Base-by-base conservation (phyloP, 2,329 filamentous ascomycete species). In the Tolypocladium amazonense region DNA sequence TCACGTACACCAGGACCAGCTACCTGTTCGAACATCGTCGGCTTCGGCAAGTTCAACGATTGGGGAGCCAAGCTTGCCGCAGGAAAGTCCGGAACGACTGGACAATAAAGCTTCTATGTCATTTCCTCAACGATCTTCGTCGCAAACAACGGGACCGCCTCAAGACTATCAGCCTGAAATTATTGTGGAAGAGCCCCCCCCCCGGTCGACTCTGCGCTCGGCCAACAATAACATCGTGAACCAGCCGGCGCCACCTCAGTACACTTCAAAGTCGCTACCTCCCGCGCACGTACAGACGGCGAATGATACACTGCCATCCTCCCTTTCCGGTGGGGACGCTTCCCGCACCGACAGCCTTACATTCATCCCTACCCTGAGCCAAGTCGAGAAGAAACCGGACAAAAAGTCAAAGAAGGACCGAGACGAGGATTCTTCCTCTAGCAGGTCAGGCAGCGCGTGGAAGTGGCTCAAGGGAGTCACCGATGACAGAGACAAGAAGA, bases 381-480 rank as follows among this genome's bases (percentile, higher is more conserved):
- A 67, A 77, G 89, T 92, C 60, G 89, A 94, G 58, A 88, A 85
- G 71, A 90, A 88, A 67, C 68, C 77, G 0, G 89, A 92, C n/a
- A 87, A 85, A 70, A 90, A 87, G 66, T 81, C 84, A 57, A 92
- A 88, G 70, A 91, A 89, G 69, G 88, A 92, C 5, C 85, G 82
- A 63, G 82, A 88, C 12, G 79, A 87, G 23, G 79, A 87, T 20
- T 68, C 73, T 1, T 86, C 90, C 7, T 76, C 80, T 30, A 83
- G 87, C 62, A 96, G 94, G 70, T 92, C 91, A 14, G 90, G 84
- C 71, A 71, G 73, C 43, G 73, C 72, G 20, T 84, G 85, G 72
- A 90, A 90, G 65, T 92, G 89, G 88, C 85, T 95, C 71, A 87
- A 86, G 66, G 81, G 92, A 38, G 89, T 93, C 59, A 88, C 87